phyloP scores from a whole-genome alignment of 148 eudicot genomes.

The Silene latifolia region DNA sequence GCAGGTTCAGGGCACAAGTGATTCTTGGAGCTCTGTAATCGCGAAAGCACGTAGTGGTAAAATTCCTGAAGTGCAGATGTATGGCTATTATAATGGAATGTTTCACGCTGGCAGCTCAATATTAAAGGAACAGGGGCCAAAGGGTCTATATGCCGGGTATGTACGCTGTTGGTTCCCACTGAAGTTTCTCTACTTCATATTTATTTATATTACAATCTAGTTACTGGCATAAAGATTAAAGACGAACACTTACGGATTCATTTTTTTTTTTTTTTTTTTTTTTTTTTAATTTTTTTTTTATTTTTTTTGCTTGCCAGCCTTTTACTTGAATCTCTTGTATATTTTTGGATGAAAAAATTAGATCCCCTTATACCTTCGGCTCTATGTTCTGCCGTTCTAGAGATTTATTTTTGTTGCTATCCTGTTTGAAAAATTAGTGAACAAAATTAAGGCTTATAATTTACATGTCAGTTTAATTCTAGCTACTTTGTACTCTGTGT shows the following conservation, averaged over 20 bases:
- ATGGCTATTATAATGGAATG: constrained; percentile 83
- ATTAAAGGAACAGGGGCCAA: constrained; percentile 82
- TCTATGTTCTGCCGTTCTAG: background rate
- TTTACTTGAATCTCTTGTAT: background rate
- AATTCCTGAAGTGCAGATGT: constrained; percentile 59
- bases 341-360: background rate
- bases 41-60: constrained; percentile 38
- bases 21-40: constrained; percentile 68
- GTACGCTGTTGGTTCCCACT: constrained; percentile 10
- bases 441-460: background rate
- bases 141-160: constrained; percentile 91
- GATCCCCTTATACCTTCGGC: background rate
- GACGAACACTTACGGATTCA: background rate
- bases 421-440: background rate
- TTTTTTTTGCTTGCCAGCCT: background rate
- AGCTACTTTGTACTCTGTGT: background rate
- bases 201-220: background rate
- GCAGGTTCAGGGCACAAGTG: constrained; percentile 87
- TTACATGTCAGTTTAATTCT: background rate
- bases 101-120: constrained; percentile 90
- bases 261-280: background rate
- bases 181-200: constrained; percentile 7
- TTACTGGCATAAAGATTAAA: background rate
- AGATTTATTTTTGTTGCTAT: background rate
- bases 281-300: background rate